Conservation (phyloP, 1,284 basidiomycete genomes). For the Sporisorium exsertum region DNA sequence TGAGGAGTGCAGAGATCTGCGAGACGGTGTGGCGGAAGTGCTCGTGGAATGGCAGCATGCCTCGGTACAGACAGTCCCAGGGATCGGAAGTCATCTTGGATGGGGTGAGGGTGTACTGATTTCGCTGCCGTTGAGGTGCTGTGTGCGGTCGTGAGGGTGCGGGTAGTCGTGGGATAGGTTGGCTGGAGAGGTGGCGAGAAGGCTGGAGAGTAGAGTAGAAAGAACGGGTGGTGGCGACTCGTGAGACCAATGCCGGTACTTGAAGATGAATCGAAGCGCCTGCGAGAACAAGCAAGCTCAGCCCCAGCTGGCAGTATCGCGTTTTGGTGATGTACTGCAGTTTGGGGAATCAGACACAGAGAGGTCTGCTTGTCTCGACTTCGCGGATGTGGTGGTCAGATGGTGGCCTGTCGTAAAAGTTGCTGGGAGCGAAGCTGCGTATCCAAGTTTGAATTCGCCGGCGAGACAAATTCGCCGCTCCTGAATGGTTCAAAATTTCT, state of each 20-base stretch:
- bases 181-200: background rate
- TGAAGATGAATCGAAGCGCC: background rate
- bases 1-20: conserved; percentile 36
- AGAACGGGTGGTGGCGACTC: conserved; percentile 7
- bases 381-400: no score
- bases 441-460: background rate
- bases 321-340: conserved; percentile 1
- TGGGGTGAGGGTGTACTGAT: background rate
- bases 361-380: background rate
- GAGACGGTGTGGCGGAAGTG: conserved; percentile 42
- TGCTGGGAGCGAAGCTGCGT: no score
- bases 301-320: conserved; percentile 13
- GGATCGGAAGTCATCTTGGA: conserved; percentile 35
- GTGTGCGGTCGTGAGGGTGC: background rate
- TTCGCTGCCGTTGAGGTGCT: background rate
- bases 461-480: background rate
- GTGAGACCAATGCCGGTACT: background rate
- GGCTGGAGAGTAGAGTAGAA: background rate
- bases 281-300: conserved; percentile 11
- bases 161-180: no score
- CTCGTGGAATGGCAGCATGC: conserved; percentile 59
- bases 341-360: background rate
- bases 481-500: background rate
- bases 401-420: background rate
- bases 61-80: conserved; percentile 46